Percentiles rank a stretch among this genome's conserved stretches.
These are phyloP conservation scores for Coemansia reversa DNA, from an alignment of 192 early-diverging fungal genomes.

Conservation along the genomic window DNA sequence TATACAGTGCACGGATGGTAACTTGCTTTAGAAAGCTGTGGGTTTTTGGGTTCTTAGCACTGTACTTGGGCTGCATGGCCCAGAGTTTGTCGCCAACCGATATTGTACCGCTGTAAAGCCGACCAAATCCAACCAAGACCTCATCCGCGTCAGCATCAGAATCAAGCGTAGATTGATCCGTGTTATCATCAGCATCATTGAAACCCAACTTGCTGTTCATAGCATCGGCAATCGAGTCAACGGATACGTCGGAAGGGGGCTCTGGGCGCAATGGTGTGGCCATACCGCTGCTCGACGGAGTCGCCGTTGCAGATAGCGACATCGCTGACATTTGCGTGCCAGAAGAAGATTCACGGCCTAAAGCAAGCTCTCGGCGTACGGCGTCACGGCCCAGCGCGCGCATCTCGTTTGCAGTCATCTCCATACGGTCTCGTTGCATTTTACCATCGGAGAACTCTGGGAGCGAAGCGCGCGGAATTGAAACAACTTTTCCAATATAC, in stretches of 20 bases:
- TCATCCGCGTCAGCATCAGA: slow-evolving; percentile 55
- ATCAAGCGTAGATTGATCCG: slow-evolving; percentile 35
- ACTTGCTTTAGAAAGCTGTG: slow-evolving; percentile 65
- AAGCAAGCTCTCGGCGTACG: slow-evolving; percentile 50
- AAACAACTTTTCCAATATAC: slow-evolving; percentile 94
- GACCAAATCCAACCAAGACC: slow-evolving; percentile 84
- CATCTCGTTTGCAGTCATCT: slow-evolving; percentile 85
- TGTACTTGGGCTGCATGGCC: slow-evolving; percentile 93
- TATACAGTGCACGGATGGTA: slow-evolving; percentile 74
- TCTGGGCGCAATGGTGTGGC: slow-evolving; percentile 19
- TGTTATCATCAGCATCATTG: slow-evolving; percentile 6
- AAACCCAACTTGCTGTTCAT: slow-evolving; percentile 32
- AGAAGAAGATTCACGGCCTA: slow-evolving; percentile 21
- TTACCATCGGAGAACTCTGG: slow-evolving; percentile 55
- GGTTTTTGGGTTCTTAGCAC: slow-evolving; percentile 59
- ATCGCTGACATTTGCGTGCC: slow-evolving; percentile 26
- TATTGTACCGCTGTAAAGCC: slow-evolving; percentile 90
- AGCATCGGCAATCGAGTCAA: slow-evolving; percentile 32
- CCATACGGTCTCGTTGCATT: slow-evolving; percentile 60
- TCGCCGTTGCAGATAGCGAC: slow-evolving; percentile 10
- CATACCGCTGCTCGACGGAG: slow-evolving; percentile 34
- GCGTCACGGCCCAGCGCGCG: slow-evolving; percentile 66
- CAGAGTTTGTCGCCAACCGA: slow-evolving; percentile 81
- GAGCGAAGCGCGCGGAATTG: slow-evolving; percentile 71
- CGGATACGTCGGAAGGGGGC: slow-evolving; percentile 1